Conservation (phyloP, 768 basidiomycete genomes). For the Rhodotorula paludigena region DNA sequence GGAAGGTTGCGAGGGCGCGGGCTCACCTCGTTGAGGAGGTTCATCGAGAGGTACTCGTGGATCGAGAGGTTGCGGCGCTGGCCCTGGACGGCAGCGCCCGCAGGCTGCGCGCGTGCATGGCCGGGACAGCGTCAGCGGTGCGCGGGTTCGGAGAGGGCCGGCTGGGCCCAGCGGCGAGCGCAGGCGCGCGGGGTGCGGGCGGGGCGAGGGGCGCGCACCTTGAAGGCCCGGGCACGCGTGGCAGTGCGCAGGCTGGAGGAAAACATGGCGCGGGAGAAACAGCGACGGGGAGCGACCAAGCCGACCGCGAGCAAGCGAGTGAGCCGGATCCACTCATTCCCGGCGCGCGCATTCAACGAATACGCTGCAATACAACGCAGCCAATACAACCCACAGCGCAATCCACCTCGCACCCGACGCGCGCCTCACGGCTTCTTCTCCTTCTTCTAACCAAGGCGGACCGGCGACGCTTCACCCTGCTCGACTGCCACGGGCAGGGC, state of each 20-base stretch:
- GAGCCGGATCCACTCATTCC: no score
- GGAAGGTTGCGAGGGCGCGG: neutral
- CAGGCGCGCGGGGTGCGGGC: neutral
- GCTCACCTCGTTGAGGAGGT: constrained; percentile 81
- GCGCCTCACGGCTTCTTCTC: neutral
- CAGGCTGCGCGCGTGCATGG: neutral
- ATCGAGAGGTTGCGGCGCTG: constrained; percentile 57
- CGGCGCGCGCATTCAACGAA: neutral
- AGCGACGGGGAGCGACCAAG: neutral
- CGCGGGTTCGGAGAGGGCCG: constrained; percentile 20
- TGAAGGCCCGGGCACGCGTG: constrained; percentile 19
- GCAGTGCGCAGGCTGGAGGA: constrained; percentile 24
- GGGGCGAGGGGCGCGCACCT: constrained; percentile 3
- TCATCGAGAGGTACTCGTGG: constrained; percentile 97
- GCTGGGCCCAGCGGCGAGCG: neutral
- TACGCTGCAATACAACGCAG: neutral
- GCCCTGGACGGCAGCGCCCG: constrained; percentile 11
- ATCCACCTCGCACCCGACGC: neutral
- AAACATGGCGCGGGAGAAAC: constrained; percentile 23
- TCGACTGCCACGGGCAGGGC: neutral
- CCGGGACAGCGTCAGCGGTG: neutral
- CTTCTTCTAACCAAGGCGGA: neutral
- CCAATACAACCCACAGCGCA: no score
- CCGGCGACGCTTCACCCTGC: constrained; percentile 25
- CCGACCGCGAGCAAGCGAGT: neutral